Evolutionary conservation across 768 basidiomycete species (phyloP).

Genomic region (Suillus sp.): DNA sequence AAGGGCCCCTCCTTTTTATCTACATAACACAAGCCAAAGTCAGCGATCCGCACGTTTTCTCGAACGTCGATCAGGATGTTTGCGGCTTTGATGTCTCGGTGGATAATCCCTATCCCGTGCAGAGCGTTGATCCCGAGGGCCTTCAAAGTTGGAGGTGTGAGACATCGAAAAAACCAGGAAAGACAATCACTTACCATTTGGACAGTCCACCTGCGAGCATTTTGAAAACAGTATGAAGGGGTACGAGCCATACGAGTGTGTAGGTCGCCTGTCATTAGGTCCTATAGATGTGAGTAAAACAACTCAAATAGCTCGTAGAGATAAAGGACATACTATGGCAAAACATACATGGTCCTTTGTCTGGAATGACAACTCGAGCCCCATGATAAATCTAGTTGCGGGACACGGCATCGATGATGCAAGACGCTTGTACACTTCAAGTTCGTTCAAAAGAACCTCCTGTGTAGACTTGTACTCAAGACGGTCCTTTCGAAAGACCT

Average conservation of each 20-base stretch:
- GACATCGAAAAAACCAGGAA: neutral
- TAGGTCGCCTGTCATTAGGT: conserved; percentile 43
- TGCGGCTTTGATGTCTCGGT: conserved; percentile 59
- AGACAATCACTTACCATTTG: conserved; percentile 37
- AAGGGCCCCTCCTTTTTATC: neutral
- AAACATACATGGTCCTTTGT: conserved; percentile 35
- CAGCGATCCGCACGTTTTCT: neutral
- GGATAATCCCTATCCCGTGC: conserved; percentile 63
- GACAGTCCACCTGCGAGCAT: conserved; percentile 33
- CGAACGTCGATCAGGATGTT: neutral
- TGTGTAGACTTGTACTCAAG: conserved; percentile 16
- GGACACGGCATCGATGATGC: conserved; percentile 23
- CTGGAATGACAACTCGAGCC: conserved; percentile 39
- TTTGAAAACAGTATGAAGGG: conserved; percentile 13
- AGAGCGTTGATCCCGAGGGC: conserved; percentile 43
- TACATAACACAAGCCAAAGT: neutral
- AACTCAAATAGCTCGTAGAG: neutral
- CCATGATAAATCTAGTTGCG: conserved; percentile 41
- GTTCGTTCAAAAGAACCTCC: conserved; percentile 32
- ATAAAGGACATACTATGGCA: conserved; percentile 37
- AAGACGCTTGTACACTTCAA: conserved; percentile 39
- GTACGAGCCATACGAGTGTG: conserved; percentile 28
- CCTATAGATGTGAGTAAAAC: conserved; percentile 25
- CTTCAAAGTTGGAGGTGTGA: conserved; percentile 23
- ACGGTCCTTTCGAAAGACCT: conserved; percentile 32